These are phyloP conservation scores for Hypholoma fasciculare DNA, from an alignment of 768 basidiomycete species.

Conservation along the genomic window DNA sequence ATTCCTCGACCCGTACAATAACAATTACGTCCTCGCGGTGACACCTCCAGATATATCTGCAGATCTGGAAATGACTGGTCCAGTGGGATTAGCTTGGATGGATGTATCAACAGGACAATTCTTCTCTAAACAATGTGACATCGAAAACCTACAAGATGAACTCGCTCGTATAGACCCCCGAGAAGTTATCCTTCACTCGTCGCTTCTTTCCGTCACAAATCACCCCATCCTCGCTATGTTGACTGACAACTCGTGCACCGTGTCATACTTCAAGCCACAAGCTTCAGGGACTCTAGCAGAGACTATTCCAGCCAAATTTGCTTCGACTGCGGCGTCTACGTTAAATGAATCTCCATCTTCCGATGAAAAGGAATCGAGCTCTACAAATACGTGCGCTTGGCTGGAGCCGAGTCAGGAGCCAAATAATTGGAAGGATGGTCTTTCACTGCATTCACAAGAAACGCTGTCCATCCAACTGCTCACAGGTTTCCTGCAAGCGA, in stretches of 20 bases:
- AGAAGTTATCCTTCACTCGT: conserved; percentile 69
- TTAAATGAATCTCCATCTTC: neutral
- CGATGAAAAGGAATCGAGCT: neutral
- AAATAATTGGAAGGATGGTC: neutral
- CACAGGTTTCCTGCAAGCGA: conserved; percentile 61
- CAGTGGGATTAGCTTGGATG: conserved; percentile 86
- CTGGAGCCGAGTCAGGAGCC: too few species aligned
- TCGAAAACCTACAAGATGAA: conserved; percentile 71
- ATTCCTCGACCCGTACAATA: conserved; percentile 83
- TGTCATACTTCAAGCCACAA: conserved; percentile 42
- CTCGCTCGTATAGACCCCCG: conserved; percentile 78
- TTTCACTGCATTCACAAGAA: conserved; percentile 33
- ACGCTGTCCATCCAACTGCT: conserved; percentile 59
- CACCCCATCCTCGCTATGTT: conserved; percentile 52
- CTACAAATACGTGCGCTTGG: too few species aligned
- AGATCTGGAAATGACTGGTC: neutral
- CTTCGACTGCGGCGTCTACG: neutral
- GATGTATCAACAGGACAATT: conserved; percentile 96
- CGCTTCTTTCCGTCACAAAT: conserved; percentile 27
- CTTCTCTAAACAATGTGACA: conserved; percentile 63
- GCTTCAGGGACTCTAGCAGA: too few species aligned
- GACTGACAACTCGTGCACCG: conserved; percentile 52
- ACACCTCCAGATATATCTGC: neutral
- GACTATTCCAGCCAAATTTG: neutral
- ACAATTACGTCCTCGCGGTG: conserved; percentile 86